Conservation (phyloP, 345 rosid genomes). For the Bruguiera parviflora region DNA sequence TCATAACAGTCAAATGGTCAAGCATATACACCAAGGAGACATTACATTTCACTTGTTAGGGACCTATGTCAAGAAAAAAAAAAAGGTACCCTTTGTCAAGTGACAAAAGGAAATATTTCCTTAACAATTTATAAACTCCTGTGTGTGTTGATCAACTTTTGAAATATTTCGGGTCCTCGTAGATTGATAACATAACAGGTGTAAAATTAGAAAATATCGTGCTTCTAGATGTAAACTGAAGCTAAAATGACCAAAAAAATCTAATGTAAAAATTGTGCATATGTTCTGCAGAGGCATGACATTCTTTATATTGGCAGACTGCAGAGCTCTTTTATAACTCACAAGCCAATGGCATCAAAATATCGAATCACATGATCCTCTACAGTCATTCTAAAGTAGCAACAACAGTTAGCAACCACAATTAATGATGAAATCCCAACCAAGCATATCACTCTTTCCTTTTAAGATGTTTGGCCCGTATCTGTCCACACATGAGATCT, state of each 20-base stretch:
- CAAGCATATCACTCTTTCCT: too few species aligned
- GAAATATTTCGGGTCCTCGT: too few species aligned
- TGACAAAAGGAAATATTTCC: background rate
- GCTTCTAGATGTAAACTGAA: too few species aligned
- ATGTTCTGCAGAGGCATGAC: background rate
- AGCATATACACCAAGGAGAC: too few species aligned
- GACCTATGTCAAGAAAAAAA: background rate
- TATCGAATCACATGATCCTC: background rate
- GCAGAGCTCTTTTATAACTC: background rate
- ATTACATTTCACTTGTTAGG: background rate
- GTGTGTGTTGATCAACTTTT: too few species aligned
- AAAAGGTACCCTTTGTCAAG: background rate
- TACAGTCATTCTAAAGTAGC: background rate
- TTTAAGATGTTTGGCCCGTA: conserved; percentile 66
- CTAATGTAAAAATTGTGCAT: too few species aligned
- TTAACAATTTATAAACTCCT: too few species aligned
- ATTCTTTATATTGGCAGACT: background rate
- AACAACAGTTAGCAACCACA: background rate
- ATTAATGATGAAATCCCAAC: too few species aligned
- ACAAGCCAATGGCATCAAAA: background rate
- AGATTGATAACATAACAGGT: too few species aligned
- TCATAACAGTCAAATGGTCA: background rate
- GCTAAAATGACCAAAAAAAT: too few species aligned
- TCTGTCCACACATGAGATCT: conserved; percentile 83
- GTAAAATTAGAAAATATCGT: too few species aligned